Evolutionary conservation across 495 filamentous ascomycete species (phyloP).

Genomic region (Parachaetomium inaequale): DNA sequence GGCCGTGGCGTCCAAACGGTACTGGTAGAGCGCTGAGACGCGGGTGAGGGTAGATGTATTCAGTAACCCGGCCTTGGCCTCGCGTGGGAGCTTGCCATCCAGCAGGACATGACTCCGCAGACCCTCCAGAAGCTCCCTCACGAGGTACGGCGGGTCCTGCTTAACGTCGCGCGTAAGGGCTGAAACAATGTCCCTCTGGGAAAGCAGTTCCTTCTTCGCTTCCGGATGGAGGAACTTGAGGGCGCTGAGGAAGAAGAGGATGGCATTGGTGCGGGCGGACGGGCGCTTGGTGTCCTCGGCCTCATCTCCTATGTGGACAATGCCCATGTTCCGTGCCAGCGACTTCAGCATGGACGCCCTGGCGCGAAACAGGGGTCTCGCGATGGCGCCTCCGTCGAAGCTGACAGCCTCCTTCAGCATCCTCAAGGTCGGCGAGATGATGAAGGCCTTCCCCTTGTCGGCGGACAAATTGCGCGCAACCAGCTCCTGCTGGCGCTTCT

Average conservation of each 20-base stretch:
- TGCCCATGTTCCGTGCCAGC: slow-evolving; percentile 58
- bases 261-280: slow-evolving; percentile 70
- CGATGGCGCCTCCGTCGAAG: slow-evolving; percentile 76
- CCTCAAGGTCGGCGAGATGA: slow-evolving; percentile 79
- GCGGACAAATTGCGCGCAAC: slow-evolving; percentile 69
- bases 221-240: slow-evolving; percentile 65
- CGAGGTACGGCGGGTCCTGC: slow-evolving; percentile 67
- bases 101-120: slow-evolving; percentile 63
- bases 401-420: slow-evolving; percentile 72
- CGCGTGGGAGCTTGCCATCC: slow-evolving; percentile 64
- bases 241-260: slow-evolving; percentile 69
- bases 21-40: slow-evolving; percentile 69
- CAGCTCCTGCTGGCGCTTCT: slow-evolving; percentile 67
- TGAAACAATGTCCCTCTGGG: slow-evolving; percentile 64
- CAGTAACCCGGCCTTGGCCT: slow-evolving; percentile 68
- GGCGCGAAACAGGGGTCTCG: slow-evolving; percentile 64
- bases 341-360: slow-evolving; percentile 70
- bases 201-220: slow-evolving; percentile 71
- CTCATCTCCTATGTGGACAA: slow-evolving; percentile 50
- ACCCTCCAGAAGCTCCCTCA: slow-evolving; percentile 62
- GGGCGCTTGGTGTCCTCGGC: slow-evolving; percentile 56
- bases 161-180: slow-evolving; percentile 65
- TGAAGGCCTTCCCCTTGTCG: slow-evolving; percentile 70
- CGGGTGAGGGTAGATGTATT: slow-evolving; percentile 64
- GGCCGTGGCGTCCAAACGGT: slow-evolving; percentile 37